Base-by-base conservation (phyloP, 164 flowering plant species). In the Vitis riparia region DNA sequence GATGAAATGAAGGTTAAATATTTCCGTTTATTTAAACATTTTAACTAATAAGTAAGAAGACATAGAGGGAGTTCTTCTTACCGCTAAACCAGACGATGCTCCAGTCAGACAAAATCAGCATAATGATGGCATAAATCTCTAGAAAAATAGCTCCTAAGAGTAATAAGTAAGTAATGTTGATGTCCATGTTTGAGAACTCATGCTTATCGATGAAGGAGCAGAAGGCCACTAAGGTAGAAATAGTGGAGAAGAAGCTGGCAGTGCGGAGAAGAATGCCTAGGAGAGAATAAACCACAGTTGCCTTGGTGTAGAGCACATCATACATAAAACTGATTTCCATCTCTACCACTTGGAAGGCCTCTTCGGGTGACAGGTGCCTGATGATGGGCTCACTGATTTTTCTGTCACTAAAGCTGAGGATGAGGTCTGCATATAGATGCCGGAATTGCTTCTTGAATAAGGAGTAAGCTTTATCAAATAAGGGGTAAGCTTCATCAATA, bases 271-370 rank as follows among this genome's bases (percentile, higher is more conserved):
- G 3, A 67, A 10, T 5, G 44, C 73, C 73, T 1, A 37, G 53
- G 5, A 3, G 10, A 53, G 73, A 58, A 44, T 50, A 70, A 19
- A 63, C 59, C 10, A 70, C 50, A 1, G 3, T 6, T 17, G 67
- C 60, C 37, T 70, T 70, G 3, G 67, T 70, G 55, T 52, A 62
- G 37, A 62, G 37, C 67, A 62, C 32, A 8, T 62, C 73, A 53
- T 62, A 70, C 62, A 68, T 10, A 8, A 58, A 47, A 1, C 63
- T 32, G 13, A 68, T 53, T 44, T 56, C 62, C 9, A 57, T 5
- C 29, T 68, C 63, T 7, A 56, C 50, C 52, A 68, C 23, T 17
- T 47, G n/a, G 52, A 68, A 68, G 8, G 62, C 70, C 5, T 66
- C 68, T 32, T 5, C 19, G 0, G 19, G 11, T 27, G 57, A 66